Percentiles rank a stretch among this genome's conserved stretches.
Evolutionary conservation across 257 asterid genomes (phyloP).

Genomic region (Jacaranda mimosifolia): DNA sequence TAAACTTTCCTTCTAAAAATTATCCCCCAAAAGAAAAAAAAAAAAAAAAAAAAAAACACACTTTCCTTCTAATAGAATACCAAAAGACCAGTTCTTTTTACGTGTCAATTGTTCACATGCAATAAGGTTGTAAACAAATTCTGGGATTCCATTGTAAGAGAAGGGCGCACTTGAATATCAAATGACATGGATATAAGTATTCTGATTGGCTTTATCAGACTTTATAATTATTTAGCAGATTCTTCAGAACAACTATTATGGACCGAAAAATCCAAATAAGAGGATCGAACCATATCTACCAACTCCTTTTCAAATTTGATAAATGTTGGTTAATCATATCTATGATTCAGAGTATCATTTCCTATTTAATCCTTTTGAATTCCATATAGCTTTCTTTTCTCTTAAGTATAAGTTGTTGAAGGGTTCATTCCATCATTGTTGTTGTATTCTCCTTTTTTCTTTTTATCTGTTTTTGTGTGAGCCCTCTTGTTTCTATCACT

Average conservation of each 20-base stretch:
- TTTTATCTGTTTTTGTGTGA: background rate
- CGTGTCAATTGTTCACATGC: background rate
- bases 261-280: no score
- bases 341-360: no score
- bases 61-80: background rate
- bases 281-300: no score
- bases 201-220: background rate
- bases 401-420: no score
- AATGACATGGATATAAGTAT: background rate
- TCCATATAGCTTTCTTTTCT: background rate
- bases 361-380: background rate
- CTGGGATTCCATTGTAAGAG: background rate
- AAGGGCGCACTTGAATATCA: slow-evolving; percentile 1
- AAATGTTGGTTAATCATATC: no score
- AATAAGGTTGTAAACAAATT: background rate
- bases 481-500: slow-evolving; percentile 8
- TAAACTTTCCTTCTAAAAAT: background rate
- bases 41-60: no score
- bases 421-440: background rate
- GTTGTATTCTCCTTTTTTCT: background rate
- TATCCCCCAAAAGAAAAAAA: no score
- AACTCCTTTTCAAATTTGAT: no score
- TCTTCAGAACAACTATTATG: background rate
- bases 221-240: slow-evolving; percentile 17
- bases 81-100: background rate